Conservation (phyloP, 805 yeast genomes). For the Saccharomyces mikatae region DNA sequence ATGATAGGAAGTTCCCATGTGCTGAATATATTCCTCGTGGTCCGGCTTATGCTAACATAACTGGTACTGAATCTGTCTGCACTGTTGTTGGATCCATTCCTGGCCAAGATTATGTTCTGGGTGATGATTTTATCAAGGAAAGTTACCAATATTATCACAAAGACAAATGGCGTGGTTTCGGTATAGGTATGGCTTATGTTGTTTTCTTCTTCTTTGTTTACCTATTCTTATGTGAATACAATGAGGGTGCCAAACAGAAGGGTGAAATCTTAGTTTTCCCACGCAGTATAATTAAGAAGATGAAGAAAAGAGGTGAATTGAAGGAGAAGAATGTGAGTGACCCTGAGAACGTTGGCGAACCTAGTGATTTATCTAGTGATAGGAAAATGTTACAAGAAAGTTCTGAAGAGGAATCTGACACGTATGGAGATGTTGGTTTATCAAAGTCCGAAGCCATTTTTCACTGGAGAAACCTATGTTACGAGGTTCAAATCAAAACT, state of each 20-base stretch:
- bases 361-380: not conserved
- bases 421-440: slow-evolving; percentile 24
- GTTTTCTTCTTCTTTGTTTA: slow-evolving; percentile 45
- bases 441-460: slow-evolving; percentile 42
- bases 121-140: slow-evolving; percentile 36
- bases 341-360: not conserved
- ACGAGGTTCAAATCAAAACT: slow-evolving; percentile 55
- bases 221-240: slow-evolving; percentile 41
- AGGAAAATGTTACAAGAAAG: not conserved
- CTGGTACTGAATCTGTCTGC: slow-evolving; percentile 34
- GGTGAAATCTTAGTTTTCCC: slow-evolving; percentile 57
- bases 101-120: slow-evolving; percentile 40
- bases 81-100: slow-evolving; percentile 42
- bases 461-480: slow-evolving; percentile 72
- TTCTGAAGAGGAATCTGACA: slow-evolving; percentile 9
- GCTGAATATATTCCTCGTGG: slow-evolving; percentile 37
- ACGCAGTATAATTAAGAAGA: slow-evolving; percentile 37
- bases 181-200: slow-evolving; percentile 46
- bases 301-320: slow-evolving; percentile 33
- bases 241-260: slow-evolving; percentile 47
- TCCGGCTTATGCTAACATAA: slow-evolving; percentile 31
- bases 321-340: not conserved
- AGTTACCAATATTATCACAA: slow-evolving; percentile 36
- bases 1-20: slow-evolving; percentile 31
- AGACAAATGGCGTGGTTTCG: slow-evolving; percentile 55